Conservation (phyloP, 257 asterid genomes). For the Solanum neorickii region DNA sequence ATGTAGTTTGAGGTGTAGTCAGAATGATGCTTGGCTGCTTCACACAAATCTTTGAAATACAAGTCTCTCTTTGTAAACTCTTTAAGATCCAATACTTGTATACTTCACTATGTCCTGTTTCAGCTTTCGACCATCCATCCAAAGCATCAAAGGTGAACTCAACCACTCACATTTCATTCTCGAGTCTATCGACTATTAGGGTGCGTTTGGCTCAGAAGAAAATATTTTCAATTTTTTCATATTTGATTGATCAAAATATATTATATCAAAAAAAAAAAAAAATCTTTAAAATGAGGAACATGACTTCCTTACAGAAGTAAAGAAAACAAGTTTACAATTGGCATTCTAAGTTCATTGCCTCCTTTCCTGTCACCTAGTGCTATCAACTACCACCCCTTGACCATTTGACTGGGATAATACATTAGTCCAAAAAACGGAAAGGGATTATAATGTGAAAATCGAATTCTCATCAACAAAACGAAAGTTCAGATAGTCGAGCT, state of each 20-base stretch:
- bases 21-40: not conserved
- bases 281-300: not conserved
- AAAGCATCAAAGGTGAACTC: not conserved
- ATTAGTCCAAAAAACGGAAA: no score
- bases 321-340: not conserved
- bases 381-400: not conserved
- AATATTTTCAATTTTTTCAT: no score
- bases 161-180: not conserved
- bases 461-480: accelerated
- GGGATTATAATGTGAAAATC: accelerated
- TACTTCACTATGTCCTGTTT: not conserved
- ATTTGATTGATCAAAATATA: not conserved
- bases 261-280: no score
- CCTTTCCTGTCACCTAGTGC: not conserved
- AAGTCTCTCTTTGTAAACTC: not conserved
- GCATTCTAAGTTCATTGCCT: not conserved
- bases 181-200: not conserved
- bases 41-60: not conserved
- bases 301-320: not conserved
- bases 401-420: not conserved
- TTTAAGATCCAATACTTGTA: not conserved
- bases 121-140: not conserved
- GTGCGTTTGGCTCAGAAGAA: not conserved
- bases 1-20: not conserved
- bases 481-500: not conserved